Base-by-base conservation (phyloP, 352 stramenopile genomes). In the Lagenidium giganteum region DNA sequence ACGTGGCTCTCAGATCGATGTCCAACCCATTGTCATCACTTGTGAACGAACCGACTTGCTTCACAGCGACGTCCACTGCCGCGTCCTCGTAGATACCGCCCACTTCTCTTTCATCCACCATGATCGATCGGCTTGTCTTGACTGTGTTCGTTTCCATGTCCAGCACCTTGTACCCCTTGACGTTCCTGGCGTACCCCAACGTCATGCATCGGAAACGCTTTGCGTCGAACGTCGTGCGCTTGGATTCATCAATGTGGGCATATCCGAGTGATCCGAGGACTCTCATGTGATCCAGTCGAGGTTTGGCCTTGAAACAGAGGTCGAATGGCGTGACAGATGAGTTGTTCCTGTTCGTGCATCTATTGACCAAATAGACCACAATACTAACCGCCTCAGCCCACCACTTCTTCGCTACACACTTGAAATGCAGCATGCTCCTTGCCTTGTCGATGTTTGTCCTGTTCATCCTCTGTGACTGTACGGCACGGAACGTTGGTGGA, bases 401-500 rank as follows among this genome's bases (percentile, higher is more conserved):
- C 51, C 13, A 30, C 11, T 36, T 49, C 47, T 11, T 53, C 1
- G 32, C 47, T 13, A 54, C 28, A 22, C 34, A 24, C 20, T 45
- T 27, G n/a, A 54, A 29, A 23, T 46, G 31, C 16, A 64, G 24
- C 42, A 64, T 54, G 11, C 38, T 45, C 4, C 43, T 13, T 8
- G 42, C 43, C 40, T 45, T 54, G 31, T 56, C 40, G 5, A 51
- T 23, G 7, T 56, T 21, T 12, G 18, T 61, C 8, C 44, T 1
- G 41, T 56, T 66, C 57, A 54, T 57, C 9, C 50, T 14, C 30
- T 61, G 8, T 54, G 44, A 30, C 55, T 35, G 26, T 44, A 47
- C 0, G 49, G 45, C 0, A 57, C 23, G 12, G 59, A n/a, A 52
- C 7, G 3, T 40, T 70, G 44, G 22, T 73, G 54, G 7, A 47